These are phyloP conservation scores for Pulicaria dysenterica DNA, from an alignment of 129 eudicot species.

Conservation along the genomic window DNA sequence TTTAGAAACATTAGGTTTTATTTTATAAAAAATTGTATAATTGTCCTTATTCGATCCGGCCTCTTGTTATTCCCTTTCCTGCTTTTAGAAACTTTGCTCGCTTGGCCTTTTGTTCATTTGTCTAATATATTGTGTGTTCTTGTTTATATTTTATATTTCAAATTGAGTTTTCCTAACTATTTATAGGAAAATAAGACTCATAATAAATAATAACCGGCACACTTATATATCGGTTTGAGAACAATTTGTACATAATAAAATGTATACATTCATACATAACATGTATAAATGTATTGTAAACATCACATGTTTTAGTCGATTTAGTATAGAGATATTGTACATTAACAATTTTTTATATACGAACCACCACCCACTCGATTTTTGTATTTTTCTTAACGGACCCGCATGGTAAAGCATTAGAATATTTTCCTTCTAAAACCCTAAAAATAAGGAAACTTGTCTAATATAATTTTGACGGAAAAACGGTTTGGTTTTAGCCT, in stretches of 20 bases:
- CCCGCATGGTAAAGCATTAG: neutral
- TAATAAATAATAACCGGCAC: neutral
- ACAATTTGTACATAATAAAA: too few relatives aligned
- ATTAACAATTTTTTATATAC: too few relatives aligned
- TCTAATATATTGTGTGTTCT: constrained; percentile 1
- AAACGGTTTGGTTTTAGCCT: constrained; percentile 3
- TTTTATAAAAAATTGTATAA: neutral
- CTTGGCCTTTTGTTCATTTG: constrained; percentile 19
- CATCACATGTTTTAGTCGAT: too few relatives aligned
- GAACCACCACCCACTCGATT: neutral
- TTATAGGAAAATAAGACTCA: neutral
- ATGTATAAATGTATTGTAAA: too few relatives aligned
- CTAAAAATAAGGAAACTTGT: neutral
- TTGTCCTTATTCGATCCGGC: constrained; percentile 16
- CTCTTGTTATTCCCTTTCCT: constrained; percentile 26
- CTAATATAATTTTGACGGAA: neutral
- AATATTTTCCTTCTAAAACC: neutral
- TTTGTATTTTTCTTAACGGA: neutral
- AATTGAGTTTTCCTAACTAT: neutral
- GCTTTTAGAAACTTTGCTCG: constrained; percentile 22
- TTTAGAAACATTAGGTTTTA: neutral
- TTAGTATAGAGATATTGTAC: too few relatives aligned
- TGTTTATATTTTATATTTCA: neutral
- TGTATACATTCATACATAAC: too few relatives aligned
- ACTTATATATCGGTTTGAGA: neutral